Percentiles rank a stretch among this genome's conserved stretches.
These are phyloP conservation scores for Trametes cubensis DNA, from an alignment of 768 basidiomycete genomes.

Conservation along the genomic window DNA sequence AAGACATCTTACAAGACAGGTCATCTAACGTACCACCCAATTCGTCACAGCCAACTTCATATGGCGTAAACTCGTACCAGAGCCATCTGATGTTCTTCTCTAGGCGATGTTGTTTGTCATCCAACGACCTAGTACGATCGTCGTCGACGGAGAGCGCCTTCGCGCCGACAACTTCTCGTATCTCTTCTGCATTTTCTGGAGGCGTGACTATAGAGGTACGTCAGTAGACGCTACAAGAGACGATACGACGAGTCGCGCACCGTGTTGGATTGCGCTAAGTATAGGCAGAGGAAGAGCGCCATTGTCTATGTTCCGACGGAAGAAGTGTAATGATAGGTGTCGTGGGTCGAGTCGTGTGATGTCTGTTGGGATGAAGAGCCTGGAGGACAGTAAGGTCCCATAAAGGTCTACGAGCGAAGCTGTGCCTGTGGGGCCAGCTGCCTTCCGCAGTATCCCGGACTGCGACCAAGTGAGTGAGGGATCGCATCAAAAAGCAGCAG, in stretches of 20 bases:
- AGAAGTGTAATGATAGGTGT: slow-evolving; percentile 29
- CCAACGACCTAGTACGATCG: slow-evolving; percentile 7
- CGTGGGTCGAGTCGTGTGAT: slow-evolving; percentile 25
- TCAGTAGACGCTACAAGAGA: background rate
- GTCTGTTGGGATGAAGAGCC: slow-evolving; percentile 29
- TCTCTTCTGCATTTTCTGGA: slow-evolving; percentile 15
- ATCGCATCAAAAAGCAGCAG: background rate
- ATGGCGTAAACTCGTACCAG: slow-evolving; percentile 35
- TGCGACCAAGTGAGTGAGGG: background rate
- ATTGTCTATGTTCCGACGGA: slow-evolving; percentile 27
- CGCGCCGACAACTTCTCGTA: slow-evolving; percentile 13
- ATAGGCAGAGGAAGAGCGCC: slow-evolving; percentile 31
- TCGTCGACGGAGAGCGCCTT: slow-evolving; percentile 14
- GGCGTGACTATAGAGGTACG: slow-evolving; percentile 13
- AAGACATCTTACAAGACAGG: background rate
- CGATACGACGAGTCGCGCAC: slow-evolving; percentile 8
- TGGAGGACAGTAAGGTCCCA: slow-evolving; percentile 30
- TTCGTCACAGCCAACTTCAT: slow-evolving; percentile 33
- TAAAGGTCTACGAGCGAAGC: slow-evolving; percentile 33
- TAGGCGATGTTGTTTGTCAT: slow-evolving; percentile 12
- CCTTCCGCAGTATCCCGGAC: slow-evolving; percentile 29
- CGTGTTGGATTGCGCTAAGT: slow-evolving; percentile 32
- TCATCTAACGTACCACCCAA: slow-evolving; percentile 29
- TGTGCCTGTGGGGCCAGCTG: slow-evolving; percentile 25
- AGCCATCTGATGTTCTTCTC: slow-evolving; percentile 24